Conservation (phyloP, 139 green algal species). For the Chlorella sp. region DNA sequence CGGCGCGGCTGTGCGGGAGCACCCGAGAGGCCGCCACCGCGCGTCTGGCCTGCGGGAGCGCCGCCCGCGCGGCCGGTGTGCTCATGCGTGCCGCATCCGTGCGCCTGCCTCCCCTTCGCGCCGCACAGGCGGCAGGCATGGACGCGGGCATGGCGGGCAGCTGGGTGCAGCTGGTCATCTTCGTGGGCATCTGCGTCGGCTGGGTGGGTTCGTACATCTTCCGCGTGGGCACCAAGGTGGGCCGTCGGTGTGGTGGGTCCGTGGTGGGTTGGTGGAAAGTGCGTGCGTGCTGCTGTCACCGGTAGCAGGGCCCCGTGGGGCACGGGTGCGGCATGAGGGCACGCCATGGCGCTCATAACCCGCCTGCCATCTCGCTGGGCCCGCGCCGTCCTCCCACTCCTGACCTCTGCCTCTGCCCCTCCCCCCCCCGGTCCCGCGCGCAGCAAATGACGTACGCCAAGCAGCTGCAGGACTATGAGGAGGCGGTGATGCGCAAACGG, state of each 20-base stretch:
- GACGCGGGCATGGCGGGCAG: constrained; percentile 80
- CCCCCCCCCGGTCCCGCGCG: neutral
- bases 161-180: constrained; percentile 86
- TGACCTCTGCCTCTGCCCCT: neutral
- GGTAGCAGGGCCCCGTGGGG: too few species aligned
- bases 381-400: neutral
- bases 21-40: too few species aligned
- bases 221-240: constrained; percentile 94
- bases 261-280: too few species aligned
- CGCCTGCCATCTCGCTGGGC: neutral
- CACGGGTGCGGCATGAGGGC: neutral
- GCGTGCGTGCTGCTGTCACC: too few species aligned
- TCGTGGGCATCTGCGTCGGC: constrained; percentile 82
- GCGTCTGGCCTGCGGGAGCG: too few species aligned
- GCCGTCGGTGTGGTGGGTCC: too few species aligned
- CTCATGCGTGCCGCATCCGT: neutral
- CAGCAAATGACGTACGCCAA: constrained; percentile 99
- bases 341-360: neutral
- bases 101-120: too few species aligned
- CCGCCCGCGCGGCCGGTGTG: too few species aligned
- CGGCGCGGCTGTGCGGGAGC: too few species aligned
- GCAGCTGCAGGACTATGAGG: constrained; percentile 98
- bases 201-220: constrained; percentile 93
- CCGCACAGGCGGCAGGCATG: constrained; percentile 73
- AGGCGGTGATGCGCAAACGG: constrained; percentile 96